Evolutionary conservation across 2,329 filamentous ascomycete species (phyloP).

Genomic region (Aspergillus ibericus): DNA sequence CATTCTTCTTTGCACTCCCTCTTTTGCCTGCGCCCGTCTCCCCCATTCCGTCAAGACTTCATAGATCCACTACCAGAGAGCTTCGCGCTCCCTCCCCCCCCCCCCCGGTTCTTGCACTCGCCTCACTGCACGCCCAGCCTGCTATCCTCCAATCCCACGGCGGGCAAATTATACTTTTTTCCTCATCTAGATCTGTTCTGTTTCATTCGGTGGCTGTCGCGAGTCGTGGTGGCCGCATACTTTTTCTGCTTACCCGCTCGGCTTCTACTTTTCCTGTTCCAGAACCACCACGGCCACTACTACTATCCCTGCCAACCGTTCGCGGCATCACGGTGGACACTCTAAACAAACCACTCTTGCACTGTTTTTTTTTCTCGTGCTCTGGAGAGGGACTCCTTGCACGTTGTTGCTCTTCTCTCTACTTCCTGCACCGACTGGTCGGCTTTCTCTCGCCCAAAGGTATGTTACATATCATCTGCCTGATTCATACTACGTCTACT

Average conservation of each 20-base stretch:
- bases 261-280: conserved; percentile 22
- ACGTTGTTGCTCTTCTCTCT: background rate
- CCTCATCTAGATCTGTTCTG: background rate
- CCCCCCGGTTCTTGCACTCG: conserved; percentile 11
- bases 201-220: conserved; percentile 4
- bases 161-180: background rate
- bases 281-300: conserved; percentile 17
- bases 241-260: conserved; percentile 22
- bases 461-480: conserved; percentile 26
- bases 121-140: background rate
- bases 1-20: conserved; percentile 8
- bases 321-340: conserved; percentile 19
- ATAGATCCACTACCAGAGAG: conserved; percentile 16
- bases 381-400: background rate
- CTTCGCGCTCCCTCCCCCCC: conserved; percentile 11
- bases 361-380: background rate
- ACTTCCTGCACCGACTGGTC: conserved; percentile 12
- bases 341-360: conserved; percentile 9
- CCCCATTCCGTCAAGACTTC: conserved; percentile 12
- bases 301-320: conserved; percentile 35
- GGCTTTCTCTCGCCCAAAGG: conserved; percentile 18
- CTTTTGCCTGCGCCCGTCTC: conserved; percentile 11
- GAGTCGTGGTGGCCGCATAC: conserved; percentile 13
- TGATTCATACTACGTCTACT: conserved; percentile 15
- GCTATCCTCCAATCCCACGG: conserved; percentile 7